Base-by-base conservation (phyloP, 2,329 filamentous ascomycete genomes). In the Diaporthe sp. region DNA sequence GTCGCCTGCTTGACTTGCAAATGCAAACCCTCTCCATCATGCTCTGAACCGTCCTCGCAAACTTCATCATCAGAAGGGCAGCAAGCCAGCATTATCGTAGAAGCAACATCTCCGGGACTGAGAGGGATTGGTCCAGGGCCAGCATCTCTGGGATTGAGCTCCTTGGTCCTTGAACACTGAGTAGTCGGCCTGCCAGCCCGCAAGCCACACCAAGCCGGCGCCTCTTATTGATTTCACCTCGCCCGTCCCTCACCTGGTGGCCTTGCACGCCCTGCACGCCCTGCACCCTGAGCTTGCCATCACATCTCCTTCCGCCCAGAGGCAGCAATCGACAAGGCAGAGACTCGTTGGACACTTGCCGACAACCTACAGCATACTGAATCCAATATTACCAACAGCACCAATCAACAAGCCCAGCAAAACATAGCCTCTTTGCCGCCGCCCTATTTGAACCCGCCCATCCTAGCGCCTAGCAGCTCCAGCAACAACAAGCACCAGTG, bases 401-500 rank as follows among this genome's bases (percentile, higher is more conserved):
- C 32, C 44, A 32, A 17, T 50, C 69, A 61, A 63, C 35, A 37
- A 59, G 39, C 17, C 56, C 56, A 71, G 35, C 30, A 59, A 71
- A 17, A 17, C 44, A 66, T 51, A 61, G 37, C 39, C 68, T 25
- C 17, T 58, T 50, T 58, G 53, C 19, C 53, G 50, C 32, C 68
- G 37, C 51, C 53, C 3, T 47, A 25, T 51, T 59, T 56, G 30
- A 35, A 27, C 32, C 32, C 42, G 19, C 42, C 25, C 55, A n/a
- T 6, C 8, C 39, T 44, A 70, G 35, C 68, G 51, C 35, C 69
- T 53, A 58, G 19, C 9, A 25, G 15, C 51, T 12, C 15, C 55
- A 55, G 42, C 51, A 42, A 47, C 5, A 61, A 35, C 47, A 56
- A 55, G 22, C 71, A 53, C n/a, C 61, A 78, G 83, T 74, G 75